A percentile compares a stretch with the other conserved stretches of the same genome.
These are phyloP conservation scores for Gossypium longicalyx DNA, from an alignment of 345 rosid genomes.

Conservation along the genomic window DNA sequence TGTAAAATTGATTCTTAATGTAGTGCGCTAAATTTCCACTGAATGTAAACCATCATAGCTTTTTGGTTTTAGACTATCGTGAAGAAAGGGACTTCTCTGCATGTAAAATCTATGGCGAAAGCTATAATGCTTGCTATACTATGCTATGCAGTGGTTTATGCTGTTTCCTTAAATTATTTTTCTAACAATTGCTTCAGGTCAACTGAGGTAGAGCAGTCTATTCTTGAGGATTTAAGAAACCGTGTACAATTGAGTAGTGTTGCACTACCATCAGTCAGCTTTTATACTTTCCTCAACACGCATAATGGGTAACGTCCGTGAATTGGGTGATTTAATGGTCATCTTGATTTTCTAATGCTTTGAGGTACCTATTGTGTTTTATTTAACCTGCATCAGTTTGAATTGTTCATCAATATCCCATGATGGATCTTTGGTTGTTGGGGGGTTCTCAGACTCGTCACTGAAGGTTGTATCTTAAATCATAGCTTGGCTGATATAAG, in stretches of 20 bases:
- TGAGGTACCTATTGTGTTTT: conserved; percentile 14
- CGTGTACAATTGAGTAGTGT: conserved; percentile 84
- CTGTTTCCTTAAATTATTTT: neutral
- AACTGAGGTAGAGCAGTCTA: conserved; percentile 81
- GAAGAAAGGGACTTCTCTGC: neutral
- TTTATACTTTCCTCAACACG: conserved; percentile 85
- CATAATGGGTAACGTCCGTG: conserved; percentile 65
- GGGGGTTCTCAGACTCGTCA: conserved; percentile 97
- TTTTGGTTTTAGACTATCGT: neutral
- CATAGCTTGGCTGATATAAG: neutral
- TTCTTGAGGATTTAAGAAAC: conserved; percentile 88
- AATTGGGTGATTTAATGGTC: conserved; percentile 7
- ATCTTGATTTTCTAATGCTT: neutral
- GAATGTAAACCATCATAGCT: neutral
- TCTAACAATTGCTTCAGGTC: conserved; percentile 43
- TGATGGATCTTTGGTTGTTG: conserved; percentile 94
- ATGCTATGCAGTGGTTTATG: neutral
- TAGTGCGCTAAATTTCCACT: neutral
- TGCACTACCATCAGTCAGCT: conserved; percentile 86
- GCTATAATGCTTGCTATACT: neutral
- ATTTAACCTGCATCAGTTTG: conserved; percentile 39
- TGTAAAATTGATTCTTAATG: neutral
- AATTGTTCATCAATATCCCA: conserved; percentile 89
- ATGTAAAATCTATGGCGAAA: neutral
- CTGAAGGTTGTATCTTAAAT: conserved; percentile 51